These are phyloP conservation scores for Fomitopsis pinicola DNA, from an alignment of 1,284 basidiomycete species.

Conservation along the genomic window DNA sequence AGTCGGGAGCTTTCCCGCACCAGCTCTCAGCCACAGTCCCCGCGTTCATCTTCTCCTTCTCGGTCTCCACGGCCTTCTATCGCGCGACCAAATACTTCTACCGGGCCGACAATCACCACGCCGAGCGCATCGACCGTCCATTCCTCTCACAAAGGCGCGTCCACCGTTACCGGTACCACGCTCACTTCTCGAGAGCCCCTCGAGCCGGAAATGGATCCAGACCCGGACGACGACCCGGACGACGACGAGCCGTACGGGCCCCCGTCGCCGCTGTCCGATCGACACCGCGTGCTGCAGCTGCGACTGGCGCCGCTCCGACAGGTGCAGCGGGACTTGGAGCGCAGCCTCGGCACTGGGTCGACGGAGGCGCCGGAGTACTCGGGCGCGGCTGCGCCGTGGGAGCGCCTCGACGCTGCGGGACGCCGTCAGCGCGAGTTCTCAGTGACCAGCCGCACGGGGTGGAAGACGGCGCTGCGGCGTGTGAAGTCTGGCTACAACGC, in stretches of 20 bases:
- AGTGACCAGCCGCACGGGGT: conserved; percentile 21
- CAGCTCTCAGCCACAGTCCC: not conserved
- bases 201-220: conserved; percentile 7
- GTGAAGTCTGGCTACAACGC: conserved; percentile 11
- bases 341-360: conserved; percentile 37
- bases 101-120: not conserved
- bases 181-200: not conserved
- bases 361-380: conserved; percentile 8
- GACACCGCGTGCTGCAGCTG: conserved; percentile 40
- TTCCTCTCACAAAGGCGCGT: not conserved
- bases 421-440: conserved; percentile 18
- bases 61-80: not conserved
- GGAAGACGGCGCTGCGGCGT: conserved; percentile 20
- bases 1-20: conserved; percentile 35
- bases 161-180: not conserved
- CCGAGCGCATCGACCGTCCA: not conserved
- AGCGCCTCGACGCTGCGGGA: conserved; percentile 1
- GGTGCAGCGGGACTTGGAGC: conserved; percentile 48
- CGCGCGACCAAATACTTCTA: not conserved
- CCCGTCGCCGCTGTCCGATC: conserved; percentile 29
- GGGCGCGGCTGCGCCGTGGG: conserved; percentile 16
- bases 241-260: not conserved
- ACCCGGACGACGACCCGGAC: conserved; percentile 12
- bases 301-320: conserved; percentile 45
- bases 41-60: conserved; percentile 1